phyloP scores from a whole-genome alignment of 768 basidiomycete species.

The Lactarius deliciosus region DNA sequence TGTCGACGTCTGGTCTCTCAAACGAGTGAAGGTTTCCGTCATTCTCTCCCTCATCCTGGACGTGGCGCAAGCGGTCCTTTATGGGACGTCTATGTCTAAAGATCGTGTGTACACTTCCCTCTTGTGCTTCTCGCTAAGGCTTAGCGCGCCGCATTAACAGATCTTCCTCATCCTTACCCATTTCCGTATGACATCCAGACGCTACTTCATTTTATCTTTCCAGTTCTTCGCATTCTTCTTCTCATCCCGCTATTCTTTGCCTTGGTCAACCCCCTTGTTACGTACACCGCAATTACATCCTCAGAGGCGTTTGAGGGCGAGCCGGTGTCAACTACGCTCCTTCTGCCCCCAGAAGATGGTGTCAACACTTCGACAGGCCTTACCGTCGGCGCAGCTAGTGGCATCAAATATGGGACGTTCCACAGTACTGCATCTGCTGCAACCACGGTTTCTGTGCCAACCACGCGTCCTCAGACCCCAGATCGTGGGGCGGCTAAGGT shows the following conservation, averaged over 20 bases:
- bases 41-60: conserved; percentile 58
- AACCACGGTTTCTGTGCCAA: conserved; percentile 46
- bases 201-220: conserved; percentile 54
- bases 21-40: conserved; percentile 55
- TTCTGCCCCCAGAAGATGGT: conserved; percentile 51
- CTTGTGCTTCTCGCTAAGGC: background rate
- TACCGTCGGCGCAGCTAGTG: conserved; percentile 43
- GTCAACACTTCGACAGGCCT: conserved; percentile 53
- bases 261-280: conserved; percentile 61
- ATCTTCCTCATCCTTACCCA: conserved; percentile 25
- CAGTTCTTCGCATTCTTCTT: conserved; percentile 63
- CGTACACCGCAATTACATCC: conserved; percentile 54
- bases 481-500: conserved; percentile 33
- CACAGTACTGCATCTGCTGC: conserved; percentile 49
- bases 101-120: conserved; percentile 28
- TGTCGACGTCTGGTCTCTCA: conserved; percentile 64
- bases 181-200: conserved; percentile 37
- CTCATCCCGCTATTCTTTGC: conserved; percentile 59
- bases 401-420: conserved; percentile 78
- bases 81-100: conserved; percentile 44
- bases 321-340: conserved; percentile 52
- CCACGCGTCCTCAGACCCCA: conserved; percentile 46
- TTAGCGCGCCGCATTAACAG: conserved; percentile 16
- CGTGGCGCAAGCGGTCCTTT: conserved; percentile 55
- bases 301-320: conserved; percentile 37